Base-by-base conservation (phyloP, 345 rosid species). In the Citrus hindsii region DNA sequence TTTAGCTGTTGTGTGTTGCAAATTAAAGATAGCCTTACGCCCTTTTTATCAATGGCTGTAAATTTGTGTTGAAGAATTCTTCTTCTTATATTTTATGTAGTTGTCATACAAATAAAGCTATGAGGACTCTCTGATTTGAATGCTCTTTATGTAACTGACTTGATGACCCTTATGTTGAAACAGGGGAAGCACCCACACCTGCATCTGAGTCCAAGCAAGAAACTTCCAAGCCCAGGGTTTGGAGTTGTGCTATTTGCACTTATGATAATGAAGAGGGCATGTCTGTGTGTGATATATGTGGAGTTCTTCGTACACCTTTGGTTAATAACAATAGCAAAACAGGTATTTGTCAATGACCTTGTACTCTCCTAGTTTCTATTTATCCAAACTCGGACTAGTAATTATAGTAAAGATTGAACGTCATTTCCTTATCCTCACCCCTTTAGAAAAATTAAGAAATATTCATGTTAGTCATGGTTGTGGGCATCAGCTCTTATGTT, bases 201-300 rank as follows among this genome's bases (percentile, higher is more conserved):
- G 81, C 67, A 77, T 51, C 83, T n/a, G 76, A 71, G 56, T 82
- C 86, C 46, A 71, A 73, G 56, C 79, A 86, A 81, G 87, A 86
- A 77, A 77, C 67, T 27, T 35, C 46, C 18, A 75, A 77, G 73
- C 51, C 73, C 30, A 77, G 77, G 48, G 12, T 85, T 72, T 94
- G 99, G 99, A 79, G 92, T 60, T 94, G 98, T 86, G 78, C 93
- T 27, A 90, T 94, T 72, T 94, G 99, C 84, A 94, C 98, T 25
- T 94, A 94, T 75, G 97, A 97, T 74, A 97, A 97, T 78, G 93
- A 89, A 7, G 95, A 89, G 74, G 63, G 82, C 74, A 70, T 97
- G 94, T 73, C 86, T 77, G 90, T 79, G 13, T 97, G 99, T 84
- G 99, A 97, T 84, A 87, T 97, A 40, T 94, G 99, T 73, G 98